Conservation (phyloP, 1,284 basidiomycete species). For the Coniferiporia sulphurascens region DNA sequence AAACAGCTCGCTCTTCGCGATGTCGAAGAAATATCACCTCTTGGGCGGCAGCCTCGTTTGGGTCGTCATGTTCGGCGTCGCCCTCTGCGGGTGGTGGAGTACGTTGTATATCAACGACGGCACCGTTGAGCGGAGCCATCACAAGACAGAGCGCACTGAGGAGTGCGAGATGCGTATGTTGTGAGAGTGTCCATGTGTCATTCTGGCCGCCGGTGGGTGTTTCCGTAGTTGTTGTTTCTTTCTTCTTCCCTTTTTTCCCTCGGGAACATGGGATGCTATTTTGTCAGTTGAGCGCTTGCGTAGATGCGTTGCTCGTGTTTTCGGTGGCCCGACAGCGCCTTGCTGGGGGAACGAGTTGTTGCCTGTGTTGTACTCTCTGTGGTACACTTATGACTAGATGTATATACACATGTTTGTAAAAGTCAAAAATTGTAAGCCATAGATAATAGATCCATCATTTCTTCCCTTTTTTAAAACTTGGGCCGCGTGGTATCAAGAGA, state of each 20-base stretch:
- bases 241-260: background rate
- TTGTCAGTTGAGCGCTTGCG: no score
- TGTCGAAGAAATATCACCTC: slow-evolving; percentile 15
- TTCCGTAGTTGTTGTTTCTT: background rate
- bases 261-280: no score
- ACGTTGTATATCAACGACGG: slow-evolving; percentile 15
- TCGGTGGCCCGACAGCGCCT: no score
- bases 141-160: background rate
- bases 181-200: background rate
- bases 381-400: no score
- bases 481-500: no score
- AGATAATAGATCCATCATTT: no score
- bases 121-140: background rate
- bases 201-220: background rate
- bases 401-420: no score
- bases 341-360: no score
- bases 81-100: slow-evolving; percentile 15
- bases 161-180: slow-evolving; percentile 17
- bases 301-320: no score
- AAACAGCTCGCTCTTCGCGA: slow-evolving; percentile 17
- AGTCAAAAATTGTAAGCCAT: no score
- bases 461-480: no score
- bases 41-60: slow-evolving; percentile 16
- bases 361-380: no score
- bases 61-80: slow-evolving; percentile 18